A percentile compares a stretch with the other conserved stretches of the same genome.
Evolutionary conservation across 2,329 filamentous ascomycete species (phyloP).

Genomic region (Trichoderma atrobrunneum): DNA sequence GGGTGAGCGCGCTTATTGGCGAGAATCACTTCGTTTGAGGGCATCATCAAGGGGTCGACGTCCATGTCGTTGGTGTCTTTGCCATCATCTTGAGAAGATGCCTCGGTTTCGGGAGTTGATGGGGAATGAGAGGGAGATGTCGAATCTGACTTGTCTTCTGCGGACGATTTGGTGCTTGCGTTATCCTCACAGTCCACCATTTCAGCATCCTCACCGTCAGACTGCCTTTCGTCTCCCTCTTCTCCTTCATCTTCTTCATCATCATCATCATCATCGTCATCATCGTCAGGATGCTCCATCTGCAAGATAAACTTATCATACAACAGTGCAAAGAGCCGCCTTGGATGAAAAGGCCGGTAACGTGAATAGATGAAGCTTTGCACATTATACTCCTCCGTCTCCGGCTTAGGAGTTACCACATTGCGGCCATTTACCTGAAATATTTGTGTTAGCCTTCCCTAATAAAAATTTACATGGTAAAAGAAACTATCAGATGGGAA

Average conservation of each 20-base stretch:
- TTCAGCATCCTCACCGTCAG: conserved; percentile 15
- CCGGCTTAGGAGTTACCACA: conserved; percentile 62
- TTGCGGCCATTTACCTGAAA: conserved; percentile 45
- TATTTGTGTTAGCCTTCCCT: background rate
- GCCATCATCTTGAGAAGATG: background rate
- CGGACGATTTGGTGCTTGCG: conserved; percentile 22
- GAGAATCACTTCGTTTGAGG: conserved; percentile 45
- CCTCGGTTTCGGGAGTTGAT: background rate
- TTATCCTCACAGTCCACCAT: background rate
- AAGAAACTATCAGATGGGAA: background rate
- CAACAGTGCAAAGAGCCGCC: conserved; percentile 43
- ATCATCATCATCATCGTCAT: conserved; percentile 34
- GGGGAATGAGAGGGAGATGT: background rate
- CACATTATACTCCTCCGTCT: conserved; percentile 71
- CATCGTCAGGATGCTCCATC: conserved; percentile 41
- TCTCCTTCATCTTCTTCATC: background rate
- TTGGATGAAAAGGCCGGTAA: conserved; percentile 52
- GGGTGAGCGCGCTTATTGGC: conserved; percentile 54
- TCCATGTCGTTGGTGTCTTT: conserved; percentile 12
- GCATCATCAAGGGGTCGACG: conserved; percentile 30
- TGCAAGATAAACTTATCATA: conserved; percentile 52
- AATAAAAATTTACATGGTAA: background rate
- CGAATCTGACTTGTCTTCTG: conserved; percentile 8
- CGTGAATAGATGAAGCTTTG: conserved; percentile 68
- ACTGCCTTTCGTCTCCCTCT: background rate